Evolutionary conservation across 2,329 filamentous ascomycete genomes (phyloP), one percentile per base, ranked within the genome.

Genomic region (Colletotrichum spaethianum): DNA sequence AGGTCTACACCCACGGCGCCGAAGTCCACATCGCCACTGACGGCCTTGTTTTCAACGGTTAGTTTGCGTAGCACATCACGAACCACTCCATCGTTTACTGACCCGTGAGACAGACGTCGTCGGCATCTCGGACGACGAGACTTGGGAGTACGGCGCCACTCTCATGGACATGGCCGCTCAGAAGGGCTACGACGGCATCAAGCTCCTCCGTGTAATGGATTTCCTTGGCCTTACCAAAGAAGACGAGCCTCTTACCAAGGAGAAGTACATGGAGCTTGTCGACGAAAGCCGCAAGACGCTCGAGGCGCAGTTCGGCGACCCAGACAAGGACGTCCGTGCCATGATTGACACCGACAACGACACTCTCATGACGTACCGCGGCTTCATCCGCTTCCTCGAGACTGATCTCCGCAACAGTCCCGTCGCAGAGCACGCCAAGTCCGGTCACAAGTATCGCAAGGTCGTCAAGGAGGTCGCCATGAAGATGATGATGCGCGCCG

Each of bases 1-100:
- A 79, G 12, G 73, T 84, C 2, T 85, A 86, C 67, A 72, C 77
- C 14, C 81, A 79, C 20, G 84, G 83, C 6, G 83, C 83, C 3
- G 77, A 82, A 48, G 76, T 85, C 1, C 78, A 81, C 65, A 84
- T 86, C 48, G 80, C 79, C 40, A 84, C 83, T 0, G 84, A 86
- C 66, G 84, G 84, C 0, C 77, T 85, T 2, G 80, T 84, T 1
- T 85, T 73, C 26, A 74, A 74, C 38, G 72, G 72, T 74, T 62
- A 40, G 31, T 20, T 6, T 53, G 12, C 18, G 16, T 1, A 14
- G 18, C 7, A 5, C 20, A 5, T 1, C 23, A 0, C 4, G 12
- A 7, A 33, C 20, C 1, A 18, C 14, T 1, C 1, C 2, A 9
- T 2, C 14, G 3, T 16, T 11, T 9, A 36, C 44, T 73, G 26